Evolutionary conservation across 2,329 filamentous ascomycete species (phyloP).

Genomic region (Dothistroma pini): DNA sequence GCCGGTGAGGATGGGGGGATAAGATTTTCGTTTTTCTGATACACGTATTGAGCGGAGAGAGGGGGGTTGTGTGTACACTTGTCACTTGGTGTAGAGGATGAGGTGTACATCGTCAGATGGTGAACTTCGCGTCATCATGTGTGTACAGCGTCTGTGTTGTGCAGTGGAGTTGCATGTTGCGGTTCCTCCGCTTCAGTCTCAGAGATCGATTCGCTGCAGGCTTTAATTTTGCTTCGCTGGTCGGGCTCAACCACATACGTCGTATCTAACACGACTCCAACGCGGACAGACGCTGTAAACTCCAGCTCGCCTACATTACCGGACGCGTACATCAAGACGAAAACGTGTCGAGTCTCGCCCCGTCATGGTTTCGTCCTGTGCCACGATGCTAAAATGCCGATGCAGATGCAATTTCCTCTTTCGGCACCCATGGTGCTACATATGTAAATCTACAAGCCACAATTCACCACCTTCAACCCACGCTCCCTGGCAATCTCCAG

Average conservation of each 20-base stretch:
- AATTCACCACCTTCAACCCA: slow-evolving; percentile 50
- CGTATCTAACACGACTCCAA: too few relatives aligned
- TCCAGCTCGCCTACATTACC: too few relatives aligned
- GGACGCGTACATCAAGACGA: too few relatives aligned
- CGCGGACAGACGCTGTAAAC: too few relatives aligned
- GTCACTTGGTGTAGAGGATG: not conserved
- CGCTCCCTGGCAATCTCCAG: slow-evolving; percentile 45
- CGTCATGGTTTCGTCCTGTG: too few relatives aligned
- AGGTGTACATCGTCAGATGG: not conserved
- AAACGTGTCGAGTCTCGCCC: too few relatives aligned
- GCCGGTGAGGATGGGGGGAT: slow-evolving; percentile 37
- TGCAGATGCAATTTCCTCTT: not conserved
- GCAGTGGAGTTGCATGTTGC: too few relatives aligned
- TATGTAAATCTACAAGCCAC: slow-evolving; percentile 43
- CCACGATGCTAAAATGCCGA: not conserved
- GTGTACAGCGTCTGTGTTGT: too few relatives aligned
- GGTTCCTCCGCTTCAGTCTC: too few relatives aligned
- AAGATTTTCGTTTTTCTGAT: slow-evolving; percentile 35
- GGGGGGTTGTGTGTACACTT: not conserved
- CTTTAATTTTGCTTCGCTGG: too few relatives aligned
- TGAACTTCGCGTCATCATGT: not conserved
- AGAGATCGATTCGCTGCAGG: too few relatives aligned
- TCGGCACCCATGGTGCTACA: not conserved
- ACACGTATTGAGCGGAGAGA: slow-evolving; percentile 1
- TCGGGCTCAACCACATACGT: too few relatives aligned